Evolutionary conservation across 345 rosid species (phyloP).

Genomic region (Dimocarpus longan): DNA sequence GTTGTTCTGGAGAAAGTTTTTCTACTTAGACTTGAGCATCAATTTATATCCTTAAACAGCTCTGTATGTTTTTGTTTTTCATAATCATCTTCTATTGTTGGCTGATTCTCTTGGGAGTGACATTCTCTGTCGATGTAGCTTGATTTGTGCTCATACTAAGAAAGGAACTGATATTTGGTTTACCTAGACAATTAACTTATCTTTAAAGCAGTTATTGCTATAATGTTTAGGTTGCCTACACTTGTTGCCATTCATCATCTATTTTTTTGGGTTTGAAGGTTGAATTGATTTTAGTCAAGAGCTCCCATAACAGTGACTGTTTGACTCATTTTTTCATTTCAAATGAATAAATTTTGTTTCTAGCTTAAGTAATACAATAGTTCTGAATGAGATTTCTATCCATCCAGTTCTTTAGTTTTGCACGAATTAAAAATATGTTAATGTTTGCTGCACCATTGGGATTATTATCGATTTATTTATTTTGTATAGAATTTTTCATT

Average conservation of each 20-base stretch:
- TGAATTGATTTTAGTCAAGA: background rate
- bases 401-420: background rate
- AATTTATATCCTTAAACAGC: background rate
- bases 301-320: background rate
- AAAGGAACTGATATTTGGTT: background rate
- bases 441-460: background rate
- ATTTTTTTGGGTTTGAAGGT: background rate
- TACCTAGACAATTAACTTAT: background rate
- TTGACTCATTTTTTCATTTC: background rate
- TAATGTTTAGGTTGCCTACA: background rate
- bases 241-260: background rate
- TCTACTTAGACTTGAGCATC: background rate
- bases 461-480: conserved; percentile 1
- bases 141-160: background rate
- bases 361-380: background rate
- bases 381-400: conserved; percentile 15
- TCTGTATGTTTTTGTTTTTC: too few relatives aligned
- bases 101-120: background rate
- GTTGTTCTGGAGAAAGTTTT: background rate
- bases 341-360: background rate
- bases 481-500: background rate
- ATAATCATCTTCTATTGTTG: background rate
- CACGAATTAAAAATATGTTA: background rate
- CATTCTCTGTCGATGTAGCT: conserved; percentile 2
- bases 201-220: background rate